Evolutionary conservation across 139 green algal species (phyloP).

Genomic region (Picochlorum sp.): DNA sequence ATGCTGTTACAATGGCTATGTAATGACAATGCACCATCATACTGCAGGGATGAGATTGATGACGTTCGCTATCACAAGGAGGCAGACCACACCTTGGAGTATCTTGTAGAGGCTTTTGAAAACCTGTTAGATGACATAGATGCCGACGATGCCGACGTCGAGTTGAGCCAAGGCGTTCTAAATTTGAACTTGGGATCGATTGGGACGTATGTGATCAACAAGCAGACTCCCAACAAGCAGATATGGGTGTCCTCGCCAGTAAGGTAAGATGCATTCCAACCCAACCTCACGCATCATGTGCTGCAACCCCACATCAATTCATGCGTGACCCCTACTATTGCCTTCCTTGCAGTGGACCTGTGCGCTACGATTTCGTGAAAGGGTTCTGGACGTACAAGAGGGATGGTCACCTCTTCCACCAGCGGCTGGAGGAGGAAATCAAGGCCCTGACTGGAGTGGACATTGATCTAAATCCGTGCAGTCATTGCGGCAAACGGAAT

Average conservation of each 20-base stretch:
- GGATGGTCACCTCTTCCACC: constrained; percentile 53
- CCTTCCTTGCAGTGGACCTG: constrained; percentile 25
- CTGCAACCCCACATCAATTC: not conserved
- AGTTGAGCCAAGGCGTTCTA: constrained; percentile 77
- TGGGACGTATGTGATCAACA: constrained; percentile 97
- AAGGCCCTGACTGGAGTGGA: constrained; percentile 33
- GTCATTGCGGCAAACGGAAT: constrained; percentile 19
- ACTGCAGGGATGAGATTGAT: not conserved
- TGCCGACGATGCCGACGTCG: constrained; percentile 49
- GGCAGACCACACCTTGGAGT: constrained; percentile 46
- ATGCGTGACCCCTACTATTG: not conserved
- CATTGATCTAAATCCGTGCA: constrained; percentile 24
- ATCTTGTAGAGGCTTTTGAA: constrained; percentile 56
- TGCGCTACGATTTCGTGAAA: constrained; percentile 44
- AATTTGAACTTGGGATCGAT: constrained; percentile 59
- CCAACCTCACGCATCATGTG: too few relatives aligned
- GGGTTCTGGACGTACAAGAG: constrained; percentile 67
- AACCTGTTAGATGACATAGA: constrained; percentile 39
- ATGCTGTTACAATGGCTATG: not conserved
- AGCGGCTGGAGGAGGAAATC: constrained; percentile 57
- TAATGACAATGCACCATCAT: not conserved
- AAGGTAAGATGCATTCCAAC: not conserved
- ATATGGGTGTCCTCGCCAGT: constrained; percentile 95
- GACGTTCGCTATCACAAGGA: constrained; percentile 49
- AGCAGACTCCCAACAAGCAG: constrained; percentile 92